phyloP scores from a whole-genome alignment of 2,329 filamentous ascomycete species.

The Colletotrichum musae region DNA sequence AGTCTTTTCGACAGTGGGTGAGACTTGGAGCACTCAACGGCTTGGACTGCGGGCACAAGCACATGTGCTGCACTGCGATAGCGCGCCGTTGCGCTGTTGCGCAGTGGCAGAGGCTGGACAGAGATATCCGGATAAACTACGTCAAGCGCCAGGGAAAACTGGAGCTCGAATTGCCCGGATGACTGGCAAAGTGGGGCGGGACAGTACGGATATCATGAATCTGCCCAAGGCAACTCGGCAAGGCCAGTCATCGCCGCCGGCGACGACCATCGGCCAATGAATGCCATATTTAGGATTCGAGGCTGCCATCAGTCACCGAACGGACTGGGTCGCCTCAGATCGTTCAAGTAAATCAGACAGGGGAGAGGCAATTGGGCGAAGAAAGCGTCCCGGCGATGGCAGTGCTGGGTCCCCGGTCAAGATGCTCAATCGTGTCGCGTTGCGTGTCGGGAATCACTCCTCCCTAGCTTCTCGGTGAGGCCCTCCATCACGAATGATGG shows the following conservation, averaged over 20 bases:
- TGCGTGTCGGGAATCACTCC: conserved; percentile 36
- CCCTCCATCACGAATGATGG: conserved; percentile 32
- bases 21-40: not conserved
- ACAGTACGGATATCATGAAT: not conserved
- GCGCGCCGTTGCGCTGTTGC: not conserved
- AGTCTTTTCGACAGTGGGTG: not conserved
- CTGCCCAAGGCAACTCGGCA: not conserved
- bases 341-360: too few relatives aligned
- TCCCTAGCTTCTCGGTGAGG: conserved; percentile 34
- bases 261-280: not conserved
- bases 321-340: not conserved
- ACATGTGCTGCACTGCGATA: not conserved
- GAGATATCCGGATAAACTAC: not conserved
- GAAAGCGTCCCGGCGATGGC: not conserved
- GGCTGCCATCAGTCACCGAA: not conserved
- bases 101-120: not conserved
- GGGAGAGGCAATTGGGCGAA: too few relatives aligned
- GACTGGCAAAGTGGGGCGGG: not conserved
- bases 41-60: not conserved
- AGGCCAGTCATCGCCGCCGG: not conserved
- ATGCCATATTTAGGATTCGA: not conserved
- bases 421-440: too few relatives aligned
- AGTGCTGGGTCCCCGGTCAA: not conserved
- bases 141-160: not conserved
- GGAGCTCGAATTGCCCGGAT: not conserved